Evolutionary conservation across 805 yeast genomes (phyloP).

Genomic region (Ogataea populi-albae): DNA sequence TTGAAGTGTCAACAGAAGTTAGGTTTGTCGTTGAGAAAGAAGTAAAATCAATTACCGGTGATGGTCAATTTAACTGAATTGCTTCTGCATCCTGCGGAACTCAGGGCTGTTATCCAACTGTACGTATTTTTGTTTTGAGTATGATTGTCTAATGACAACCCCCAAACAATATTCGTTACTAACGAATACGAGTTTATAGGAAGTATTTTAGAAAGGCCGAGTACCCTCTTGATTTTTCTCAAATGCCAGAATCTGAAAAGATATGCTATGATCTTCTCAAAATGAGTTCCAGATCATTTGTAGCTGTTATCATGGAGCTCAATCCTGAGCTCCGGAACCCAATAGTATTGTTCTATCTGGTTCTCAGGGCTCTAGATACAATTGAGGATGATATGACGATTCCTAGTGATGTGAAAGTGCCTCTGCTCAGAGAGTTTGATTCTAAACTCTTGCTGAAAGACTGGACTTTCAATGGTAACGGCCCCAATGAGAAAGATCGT

Average conservation of each 20-base stretch:
- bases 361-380: constrained; percentile 90
- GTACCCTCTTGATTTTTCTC: constrained; percentile 45
- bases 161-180: neutral
- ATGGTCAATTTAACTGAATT: constrained; percentile 66
- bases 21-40: neutral
- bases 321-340: constrained; percentile 85
- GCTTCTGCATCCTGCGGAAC: constrained; percentile 66
- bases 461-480: constrained; percentile 80
- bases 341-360: constrained; percentile 78
- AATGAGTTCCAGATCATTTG: constrained; percentile 84
- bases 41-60: neutral
- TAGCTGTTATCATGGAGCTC: constrained; percentile 87
- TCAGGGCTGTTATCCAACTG: constrained; percentile 64
- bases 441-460: constrained; percentile 58
- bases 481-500: constrained; percentile 78
- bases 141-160: constrained; percentile 5
- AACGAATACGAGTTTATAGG: constrained; percentile 17
- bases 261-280: constrained; percentile 68
- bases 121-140: constrained; percentile 27
- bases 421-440: constrained; percentile 67
- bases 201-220: constrained; percentile 51
- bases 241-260: constrained; percentile 43
- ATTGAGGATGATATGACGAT: constrained; percentile 95
- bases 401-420: constrained; percentile 66
- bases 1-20: no score